Evolutionary conservation across 495 filamentous ascomycete genomes (phyloP).

Genomic region (Baudoinia panamericana): DNA sequence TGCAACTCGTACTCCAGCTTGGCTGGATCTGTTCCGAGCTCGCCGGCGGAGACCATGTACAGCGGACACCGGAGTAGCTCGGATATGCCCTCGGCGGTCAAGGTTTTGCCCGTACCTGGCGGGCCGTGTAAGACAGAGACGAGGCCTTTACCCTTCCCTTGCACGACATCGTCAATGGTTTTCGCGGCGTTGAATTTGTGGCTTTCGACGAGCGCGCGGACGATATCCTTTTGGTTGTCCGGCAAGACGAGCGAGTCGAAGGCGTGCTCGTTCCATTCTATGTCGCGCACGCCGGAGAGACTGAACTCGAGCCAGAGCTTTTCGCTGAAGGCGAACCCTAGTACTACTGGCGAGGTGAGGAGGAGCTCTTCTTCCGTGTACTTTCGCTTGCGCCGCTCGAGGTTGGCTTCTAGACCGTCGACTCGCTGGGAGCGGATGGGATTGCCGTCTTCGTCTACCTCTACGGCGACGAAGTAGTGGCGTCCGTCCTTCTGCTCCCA

Average conservation of each 20-base stretch:
- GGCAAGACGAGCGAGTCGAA: slow-evolving; percentile 68
- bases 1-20: slow-evolving; percentile 66
- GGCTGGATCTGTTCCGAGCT: slow-evolving; percentile 68
- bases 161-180: slow-evolving; percentile 74
- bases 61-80: slow-evolving; percentile 71
- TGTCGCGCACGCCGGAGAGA: slow-evolving; percentile 69
- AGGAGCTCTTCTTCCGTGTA: slow-evolving; percentile 81
- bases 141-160: slow-evolving; percentile 64
- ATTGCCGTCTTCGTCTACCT: slow-evolving; percentile 47
- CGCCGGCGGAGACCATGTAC: slow-evolving; percentile 73
- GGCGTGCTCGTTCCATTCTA: slow-evolving; percentile 69
- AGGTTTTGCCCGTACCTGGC: slow-evolving; percentile 64
- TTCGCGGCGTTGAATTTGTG: slow-evolving; percentile 71
- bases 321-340: slow-evolving; percentile 86
- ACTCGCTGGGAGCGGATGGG: slow-evolving; percentile 55
- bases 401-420: slow-evolving; percentile 36
- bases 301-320: slow-evolving; percentile 89
- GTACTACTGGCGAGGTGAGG: slow-evolving; percentile 76
- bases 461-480: slow-evolving; percentile 45
- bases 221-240: slow-evolving; percentile 63
- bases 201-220: slow-evolving; percentile 64
- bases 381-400: slow-evolving; percentile 28
- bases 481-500: slow-evolving; percentile 51
- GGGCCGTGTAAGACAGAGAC: slow-evolving; percentile 70
- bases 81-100: slow-evolving; percentile 78